Evolutionary conservation across 1,139 yeast species (phyloP).

Genomic region (Sugiyamaella neomexicana): DNA sequence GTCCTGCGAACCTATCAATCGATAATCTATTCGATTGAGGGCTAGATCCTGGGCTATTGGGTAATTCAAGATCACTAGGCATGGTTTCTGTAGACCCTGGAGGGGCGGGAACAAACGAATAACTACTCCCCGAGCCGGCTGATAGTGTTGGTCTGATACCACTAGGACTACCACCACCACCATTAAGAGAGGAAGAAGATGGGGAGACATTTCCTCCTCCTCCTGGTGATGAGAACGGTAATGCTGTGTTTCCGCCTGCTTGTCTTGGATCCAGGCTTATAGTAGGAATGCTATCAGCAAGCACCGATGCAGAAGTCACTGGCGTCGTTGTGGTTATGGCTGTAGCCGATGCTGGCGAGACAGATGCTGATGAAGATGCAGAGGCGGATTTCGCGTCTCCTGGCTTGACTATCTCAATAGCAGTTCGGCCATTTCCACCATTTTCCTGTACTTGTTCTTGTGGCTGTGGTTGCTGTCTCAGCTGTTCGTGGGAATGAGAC

Average conservation of each 20-base stretch:
- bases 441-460: slow-evolving; percentile 1
- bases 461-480: slow-evolving; percentile 24
- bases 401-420: slow-evolving; percentile 14
- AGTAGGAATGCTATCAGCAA: slow-evolving; percentile 8
- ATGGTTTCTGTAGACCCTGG: slow-evolving; percentile 44
- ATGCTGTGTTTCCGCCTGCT: background rate
- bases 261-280: slow-evolving; percentile 10
- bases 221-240: slow-evolving; percentile 1
- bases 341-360: background rate
- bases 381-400: slow-evolving; percentile 3
- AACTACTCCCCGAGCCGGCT: slow-evolving; percentile 19
- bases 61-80: slow-evolving; percentile 42
- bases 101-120: slow-evolving; percentile 38
- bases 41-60: slow-evolving; percentile 24
- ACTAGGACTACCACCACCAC: slow-evolving; percentile 6
- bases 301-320: slow-evolving; percentile 6
- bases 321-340: slow-evolving; percentile 8
- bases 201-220: slow-evolving; percentile 2
- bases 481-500: slow-evolving; percentile 25
- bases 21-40: slow-evolving; percentile 30
- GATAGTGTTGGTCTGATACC: slow-evolving; percentile 19
- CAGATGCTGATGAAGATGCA: background rate
- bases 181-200: slow-evolving; percentile 1
- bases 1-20: slow-evolving; percentile 45
- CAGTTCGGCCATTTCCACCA: slow-evolving; percentile 6